Percentiles rank a stretch among this genome's conserved stretches.
Conservation (phyloP, 306 rosid genomes). For the Gillenia trifoliata region DNA sequence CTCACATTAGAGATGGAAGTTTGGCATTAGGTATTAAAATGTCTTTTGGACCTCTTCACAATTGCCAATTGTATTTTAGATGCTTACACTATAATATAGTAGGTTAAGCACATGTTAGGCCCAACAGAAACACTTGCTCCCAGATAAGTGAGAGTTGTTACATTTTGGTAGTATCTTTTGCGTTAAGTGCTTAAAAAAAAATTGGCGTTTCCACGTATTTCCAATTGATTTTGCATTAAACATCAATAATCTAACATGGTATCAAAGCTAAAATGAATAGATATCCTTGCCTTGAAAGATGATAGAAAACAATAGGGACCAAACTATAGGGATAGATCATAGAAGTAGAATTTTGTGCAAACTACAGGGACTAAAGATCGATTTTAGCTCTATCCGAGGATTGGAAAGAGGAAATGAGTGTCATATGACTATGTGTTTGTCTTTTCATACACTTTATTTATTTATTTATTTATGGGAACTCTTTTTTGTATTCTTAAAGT, state of each 20-base stretch:
- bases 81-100: neutral
- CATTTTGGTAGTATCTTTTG: neutral
- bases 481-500: no score
- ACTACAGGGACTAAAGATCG: neutral
- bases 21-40: neutral
- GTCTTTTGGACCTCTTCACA: neutral
- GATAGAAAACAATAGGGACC: neutral
- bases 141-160: neutral
- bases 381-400: no score
- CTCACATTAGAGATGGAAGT: neutral
- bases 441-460: no score
- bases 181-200: no score
- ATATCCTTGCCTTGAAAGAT: neutral
- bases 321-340: neutral
- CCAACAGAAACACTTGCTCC: neutral
- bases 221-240: neutral
- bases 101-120: neutral
- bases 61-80: neutral
- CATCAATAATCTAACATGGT: neutral
- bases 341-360: no score
- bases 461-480: no score
- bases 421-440: no score
- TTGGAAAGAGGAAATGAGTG: no score
- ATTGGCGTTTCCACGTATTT: neutral
- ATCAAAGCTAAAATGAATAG: neutral